phyloP scores from a whole-genome alignment of 805 yeast species.

The Candida insectorum region DNA sequence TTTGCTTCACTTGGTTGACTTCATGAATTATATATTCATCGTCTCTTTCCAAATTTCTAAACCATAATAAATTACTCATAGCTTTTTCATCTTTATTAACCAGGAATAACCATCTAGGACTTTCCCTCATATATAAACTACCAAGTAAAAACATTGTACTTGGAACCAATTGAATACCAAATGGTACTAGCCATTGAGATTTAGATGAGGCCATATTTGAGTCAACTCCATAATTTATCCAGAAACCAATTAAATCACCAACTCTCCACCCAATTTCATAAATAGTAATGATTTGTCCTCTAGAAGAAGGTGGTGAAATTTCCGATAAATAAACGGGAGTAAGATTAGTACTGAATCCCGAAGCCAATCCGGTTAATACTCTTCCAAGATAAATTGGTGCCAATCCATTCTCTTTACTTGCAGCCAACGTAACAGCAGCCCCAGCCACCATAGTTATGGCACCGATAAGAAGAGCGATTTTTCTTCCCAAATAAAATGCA shows the following conservation, averaged over 20 bases:
- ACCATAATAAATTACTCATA: conserved; percentile 30
- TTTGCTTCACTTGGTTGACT: conserved; percentile 32
- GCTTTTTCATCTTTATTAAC: conserved; percentile 31
- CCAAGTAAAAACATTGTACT: conserved; percentile 33
- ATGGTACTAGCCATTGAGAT: conserved; percentile 38
- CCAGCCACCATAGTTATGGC: conserved; percentile 32
- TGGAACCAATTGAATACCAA: conserved; percentile 37
- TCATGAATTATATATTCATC: conserved; percentile 34
- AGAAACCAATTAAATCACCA: conserved; percentile 31
- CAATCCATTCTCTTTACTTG: conserved; percentile 22
- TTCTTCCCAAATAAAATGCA: conserved; percentile 31
- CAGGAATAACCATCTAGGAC: conserved; percentile 35
- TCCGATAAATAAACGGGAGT: conserved; percentile 36
- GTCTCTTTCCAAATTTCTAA: conserved; percentile 29
- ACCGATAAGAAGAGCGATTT: conserved; percentile 27
- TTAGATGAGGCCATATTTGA: conserved; percentile 12
- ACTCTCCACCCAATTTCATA: conserved; percentile 39
- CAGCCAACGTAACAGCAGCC: conserved; percentile 35
- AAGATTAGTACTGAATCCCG: conserved; percentile 34
- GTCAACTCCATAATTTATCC: conserved; percentile 8
- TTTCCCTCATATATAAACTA: conserved; percentile 29
- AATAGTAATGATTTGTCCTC: conserved; percentile 29
- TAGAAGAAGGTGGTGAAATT: conserved; percentile 32
- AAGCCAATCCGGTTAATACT: conserved; percentile 33
- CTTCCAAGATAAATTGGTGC: conserved; percentile 38